Conservation (phyloP, 1,284 basidiomycete genomes). For the Cystobasidiaceae sp. region DNA sequence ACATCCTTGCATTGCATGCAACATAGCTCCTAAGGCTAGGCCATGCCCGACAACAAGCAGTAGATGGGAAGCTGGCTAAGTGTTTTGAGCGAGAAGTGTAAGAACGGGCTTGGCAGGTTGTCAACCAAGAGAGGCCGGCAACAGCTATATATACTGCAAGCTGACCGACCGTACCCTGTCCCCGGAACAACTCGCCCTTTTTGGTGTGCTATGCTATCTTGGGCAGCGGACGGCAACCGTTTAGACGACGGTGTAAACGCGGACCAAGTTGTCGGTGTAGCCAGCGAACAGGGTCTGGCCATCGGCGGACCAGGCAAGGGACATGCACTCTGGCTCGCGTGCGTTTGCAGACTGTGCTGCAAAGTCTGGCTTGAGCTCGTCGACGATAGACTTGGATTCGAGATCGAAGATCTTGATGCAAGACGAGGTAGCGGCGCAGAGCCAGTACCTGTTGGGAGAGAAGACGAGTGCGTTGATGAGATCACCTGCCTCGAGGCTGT, state of each 20-base stretch:
- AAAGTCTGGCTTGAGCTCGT: conserved; percentile 94
- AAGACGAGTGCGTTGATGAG: conserved; percentile 99
- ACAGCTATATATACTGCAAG: no score
- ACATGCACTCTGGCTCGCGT: conserved; percentile 89
- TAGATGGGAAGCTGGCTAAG: no score
- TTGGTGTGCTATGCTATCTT: no score
- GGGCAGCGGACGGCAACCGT: no score
- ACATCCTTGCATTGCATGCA: no score
- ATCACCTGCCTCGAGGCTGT: conserved; percentile 98
- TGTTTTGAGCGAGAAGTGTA: no score
- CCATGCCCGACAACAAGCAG: no score
- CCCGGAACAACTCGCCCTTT: no score
- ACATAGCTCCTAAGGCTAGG: no score
- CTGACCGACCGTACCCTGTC: no score
- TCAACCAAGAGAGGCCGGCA: no score
- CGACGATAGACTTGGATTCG: conserved; percentile 80
- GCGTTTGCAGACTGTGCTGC: conserved; percentile 70
- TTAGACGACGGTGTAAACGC: conserved; percentile 78
- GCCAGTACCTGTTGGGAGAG: conserved; percentile 97
- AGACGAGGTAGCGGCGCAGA: conserved; percentile 95
- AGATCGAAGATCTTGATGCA: conserved; percentile 98
- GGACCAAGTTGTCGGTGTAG: conserved; percentile 79
- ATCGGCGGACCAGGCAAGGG: conserved; percentile 97
- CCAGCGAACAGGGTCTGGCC: conserved; percentile 91
- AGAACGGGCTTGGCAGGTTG: no score